phyloP scores from a whole-genome alignment of 2,329 filamentous ascomycete species.

The Paecilomyces sp. region DNA sequence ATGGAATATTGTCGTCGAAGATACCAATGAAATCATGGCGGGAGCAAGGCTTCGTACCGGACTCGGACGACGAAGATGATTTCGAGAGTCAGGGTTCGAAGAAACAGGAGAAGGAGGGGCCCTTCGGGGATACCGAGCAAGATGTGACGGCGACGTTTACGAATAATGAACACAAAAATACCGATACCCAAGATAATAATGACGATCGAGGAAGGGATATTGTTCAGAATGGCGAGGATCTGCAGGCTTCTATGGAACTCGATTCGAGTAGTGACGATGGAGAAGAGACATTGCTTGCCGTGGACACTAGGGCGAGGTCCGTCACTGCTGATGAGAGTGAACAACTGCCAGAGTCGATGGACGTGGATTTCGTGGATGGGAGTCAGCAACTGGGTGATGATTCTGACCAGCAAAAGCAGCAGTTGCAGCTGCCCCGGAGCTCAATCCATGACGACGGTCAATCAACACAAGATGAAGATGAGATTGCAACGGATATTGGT shows the following conservation, averaged over 20 bases:
- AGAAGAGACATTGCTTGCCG: not conserved
- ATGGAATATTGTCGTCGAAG: conserved; percentile 27
- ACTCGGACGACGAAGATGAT: conserved; percentile 42
- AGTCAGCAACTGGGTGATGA: not conserved
- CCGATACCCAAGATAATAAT: not conserved
- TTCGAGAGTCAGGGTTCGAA: conserved; percentile 26
- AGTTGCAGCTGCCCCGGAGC: not conserved
- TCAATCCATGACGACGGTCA: not conserved
- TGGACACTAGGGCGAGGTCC: not conserved
- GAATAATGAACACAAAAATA: not conserved
- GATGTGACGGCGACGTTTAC: not conserved
- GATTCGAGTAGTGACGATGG: conserved; percentile 4
- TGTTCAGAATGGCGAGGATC: not conserved
- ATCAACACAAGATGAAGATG: conserved; percentile 2
- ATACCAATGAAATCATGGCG: conserved; percentile 43
- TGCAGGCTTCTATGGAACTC: not conserved
- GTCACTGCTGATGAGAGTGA: not conserved
- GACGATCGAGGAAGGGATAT: conserved; percentile 3
- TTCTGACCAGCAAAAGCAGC: not conserved
- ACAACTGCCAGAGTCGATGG: not conserved
- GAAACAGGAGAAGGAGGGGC: not conserved
- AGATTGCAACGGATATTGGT: not conserved
- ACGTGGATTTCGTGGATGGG: not conserved
- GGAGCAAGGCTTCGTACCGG: conserved; percentile 45
- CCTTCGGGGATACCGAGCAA: not conserved